Percentiles rank a stretch among this genome's conserved stretches.
Conservation (phyloP, 2,329 filamentous ascomycete genomes). For the Cryphonectria nitschkei region DNA sequence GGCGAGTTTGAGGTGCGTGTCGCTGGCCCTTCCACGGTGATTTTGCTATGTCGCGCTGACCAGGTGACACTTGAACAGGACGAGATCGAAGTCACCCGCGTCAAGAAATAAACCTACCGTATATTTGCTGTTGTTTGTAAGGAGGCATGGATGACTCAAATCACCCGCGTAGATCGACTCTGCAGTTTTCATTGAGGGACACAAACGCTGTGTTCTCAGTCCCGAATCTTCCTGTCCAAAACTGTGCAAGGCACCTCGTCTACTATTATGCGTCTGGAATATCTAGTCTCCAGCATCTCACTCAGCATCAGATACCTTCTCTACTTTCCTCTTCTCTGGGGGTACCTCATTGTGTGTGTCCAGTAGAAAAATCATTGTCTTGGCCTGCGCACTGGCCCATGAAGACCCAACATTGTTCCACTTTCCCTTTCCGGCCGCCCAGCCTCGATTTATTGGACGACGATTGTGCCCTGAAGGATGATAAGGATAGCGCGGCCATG, state of each 20-base stretch:
- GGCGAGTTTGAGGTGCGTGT: constrained; percentile 4
- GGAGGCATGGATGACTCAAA: not conserved
- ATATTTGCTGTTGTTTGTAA: not conserved
- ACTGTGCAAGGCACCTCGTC: not conserved
- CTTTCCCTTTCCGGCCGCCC: constrained; percentile 8
- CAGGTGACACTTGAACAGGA: not conserved
- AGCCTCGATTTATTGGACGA: constrained; percentile 4
- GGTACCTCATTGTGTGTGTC: not conserved
- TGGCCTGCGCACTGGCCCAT: not conserved
- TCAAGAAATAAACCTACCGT: constrained; percentile 4
- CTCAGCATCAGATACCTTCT: not conserved
- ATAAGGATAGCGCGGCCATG: not conserved
- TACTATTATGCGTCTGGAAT: not conserved
- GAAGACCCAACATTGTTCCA: constrained; percentile 7
- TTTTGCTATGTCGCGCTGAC: not conserved
- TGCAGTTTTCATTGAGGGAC: not conserved
- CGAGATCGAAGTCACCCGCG: constrained; percentile 16
- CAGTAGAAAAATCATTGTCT: not conserved
- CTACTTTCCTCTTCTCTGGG: not conserved
- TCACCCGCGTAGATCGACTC: not conserved
- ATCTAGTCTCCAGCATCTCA: not conserved
- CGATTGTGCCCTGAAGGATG: not conserved
- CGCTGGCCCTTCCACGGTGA: not conserved
- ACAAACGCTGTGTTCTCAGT: not conserved
- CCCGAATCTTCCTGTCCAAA: not conserved